Conservation (phyloP, 176 grass and related monocot genomes). For the Eragrostis curvula region DNA sequence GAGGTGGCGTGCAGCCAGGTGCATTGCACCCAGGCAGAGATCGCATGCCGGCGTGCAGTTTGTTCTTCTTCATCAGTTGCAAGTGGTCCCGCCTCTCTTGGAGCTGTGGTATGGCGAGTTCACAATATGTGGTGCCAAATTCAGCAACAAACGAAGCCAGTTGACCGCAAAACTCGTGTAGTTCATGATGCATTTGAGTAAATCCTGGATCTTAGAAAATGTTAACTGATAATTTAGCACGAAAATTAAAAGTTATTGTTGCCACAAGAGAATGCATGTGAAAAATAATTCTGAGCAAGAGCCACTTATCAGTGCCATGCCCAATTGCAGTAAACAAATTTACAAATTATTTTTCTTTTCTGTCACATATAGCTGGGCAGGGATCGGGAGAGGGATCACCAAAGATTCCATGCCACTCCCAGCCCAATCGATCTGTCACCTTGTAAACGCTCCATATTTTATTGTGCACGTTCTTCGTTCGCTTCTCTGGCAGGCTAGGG, state of each 20-base stretch:
- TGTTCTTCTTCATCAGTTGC: neutral
- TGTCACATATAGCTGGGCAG: neutral
- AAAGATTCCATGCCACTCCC: neutral
- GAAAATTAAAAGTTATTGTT: too few relatives aligned
- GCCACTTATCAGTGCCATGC: neutral
- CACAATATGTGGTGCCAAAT: neutral
- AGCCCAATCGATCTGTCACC: neutral
- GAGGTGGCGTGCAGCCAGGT: neutral
- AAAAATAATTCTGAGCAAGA: neutral
- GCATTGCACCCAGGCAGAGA: neutral
- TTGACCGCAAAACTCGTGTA: neutral
- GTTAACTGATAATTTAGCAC: neutral
- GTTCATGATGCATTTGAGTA: neutral
- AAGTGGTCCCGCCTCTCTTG: neutral
- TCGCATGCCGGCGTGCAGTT: neutral
- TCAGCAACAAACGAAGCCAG: neutral
- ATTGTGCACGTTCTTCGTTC: conserved; percentile 17
- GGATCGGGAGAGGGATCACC: neutral
- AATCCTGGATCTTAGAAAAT: neutral
- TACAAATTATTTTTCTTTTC: too few relatives aligned
- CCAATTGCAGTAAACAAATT: neutral
- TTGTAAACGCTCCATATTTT: neutral
- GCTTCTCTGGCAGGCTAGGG: neutral
- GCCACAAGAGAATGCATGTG: neutral
- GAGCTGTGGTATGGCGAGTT: neutral